Evolutionary conservation across 345 rosid species (phyloP).

Genomic region (Citrus cavaleriei): DNA sequence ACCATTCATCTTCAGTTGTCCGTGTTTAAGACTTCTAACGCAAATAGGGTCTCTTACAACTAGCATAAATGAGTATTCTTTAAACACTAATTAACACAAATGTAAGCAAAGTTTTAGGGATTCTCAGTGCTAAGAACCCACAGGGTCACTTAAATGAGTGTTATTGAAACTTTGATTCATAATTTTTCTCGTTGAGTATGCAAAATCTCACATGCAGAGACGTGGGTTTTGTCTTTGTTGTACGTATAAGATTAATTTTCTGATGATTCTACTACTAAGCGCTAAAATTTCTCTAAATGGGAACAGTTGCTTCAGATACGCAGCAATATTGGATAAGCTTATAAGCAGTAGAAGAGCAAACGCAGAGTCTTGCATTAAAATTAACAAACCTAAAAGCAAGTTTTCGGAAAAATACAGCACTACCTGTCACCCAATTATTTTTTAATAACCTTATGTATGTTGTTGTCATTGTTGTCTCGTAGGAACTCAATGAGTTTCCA

Average conservation of each 20-base stretch:
- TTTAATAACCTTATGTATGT: background rate
- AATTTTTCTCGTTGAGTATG: background rate
- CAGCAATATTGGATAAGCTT: background rate
- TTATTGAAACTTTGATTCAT: background rate
- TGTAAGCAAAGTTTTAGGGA: background rate
- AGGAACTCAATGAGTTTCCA: background rate
- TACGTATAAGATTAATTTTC: background rate
- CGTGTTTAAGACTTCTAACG: background rate
- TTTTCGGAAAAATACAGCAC: too few relatives aligned
- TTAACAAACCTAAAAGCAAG: too few relatives aligned
- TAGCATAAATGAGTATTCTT: background rate
- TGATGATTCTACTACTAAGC: background rate
- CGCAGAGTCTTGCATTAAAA: background rate
- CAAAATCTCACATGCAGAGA: background rate
- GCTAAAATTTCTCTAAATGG: background rate
- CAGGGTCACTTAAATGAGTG: background rate
- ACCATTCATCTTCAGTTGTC: background rate
- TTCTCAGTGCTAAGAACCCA: background rate
- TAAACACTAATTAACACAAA: background rate
- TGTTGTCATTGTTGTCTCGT: background rate
- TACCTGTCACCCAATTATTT: too few relatives aligned
- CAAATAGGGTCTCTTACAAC: background rate
- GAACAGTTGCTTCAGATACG: too few relatives aligned
- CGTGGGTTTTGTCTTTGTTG: background rate
- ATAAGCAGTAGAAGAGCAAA: background rate